Base-by-base conservation (phyloP, 2,329 filamentous ascomycete genomes). In the Dothiorella sarmentorum region DNA sequence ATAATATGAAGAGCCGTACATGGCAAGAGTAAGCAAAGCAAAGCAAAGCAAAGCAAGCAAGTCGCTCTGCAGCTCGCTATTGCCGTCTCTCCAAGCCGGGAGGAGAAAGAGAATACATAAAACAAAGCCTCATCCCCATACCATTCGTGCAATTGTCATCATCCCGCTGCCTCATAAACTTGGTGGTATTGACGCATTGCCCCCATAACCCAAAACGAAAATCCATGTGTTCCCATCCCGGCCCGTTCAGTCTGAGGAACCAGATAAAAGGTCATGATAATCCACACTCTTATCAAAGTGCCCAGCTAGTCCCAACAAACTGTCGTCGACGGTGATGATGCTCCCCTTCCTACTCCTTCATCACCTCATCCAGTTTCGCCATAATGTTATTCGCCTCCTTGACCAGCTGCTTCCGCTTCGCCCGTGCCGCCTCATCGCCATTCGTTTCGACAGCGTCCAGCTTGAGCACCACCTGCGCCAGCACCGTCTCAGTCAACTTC, bases 381-480 rank as follows among this genome's bases (percentile, higher is more conserved):
- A 94, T 72, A 42, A 88, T 75, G 10, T 77, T 81, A 70, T 93
- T 88, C 3, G 88, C 85, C 63, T 87, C 81, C 66, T 79, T 83
- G n/a, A 93, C 87, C 52, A 92, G 72, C 60, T 86, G 87, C 75
- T 89, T 92, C 67, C 90, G 78, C 69, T 78, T 82, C 11, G 79
- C 74, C 62, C 89, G 80, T 24, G 88, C 84, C 11, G 86, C 84
- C 9, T 76, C 64, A 63, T 89, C 84, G 4, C 88, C 88, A 47
- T 87, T 86, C 0, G 86, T 86, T 64, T 93, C 88, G 2, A 93
- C 84, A 20, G 82, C 85, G 69, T 94, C 90, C 37, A 91, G 73
- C 75, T 92, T 93, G 63, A 94, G 74, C 35, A 93, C 68, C 2
- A 91, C 84, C 65, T 91, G 87, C 62, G 87, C 84, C 78, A 94